These are phyloP conservation scores for Lactarius pseudohatsudake DNA, from an alignment of 768 basidiomycete species.

Conservation along the genomic window DNA sequence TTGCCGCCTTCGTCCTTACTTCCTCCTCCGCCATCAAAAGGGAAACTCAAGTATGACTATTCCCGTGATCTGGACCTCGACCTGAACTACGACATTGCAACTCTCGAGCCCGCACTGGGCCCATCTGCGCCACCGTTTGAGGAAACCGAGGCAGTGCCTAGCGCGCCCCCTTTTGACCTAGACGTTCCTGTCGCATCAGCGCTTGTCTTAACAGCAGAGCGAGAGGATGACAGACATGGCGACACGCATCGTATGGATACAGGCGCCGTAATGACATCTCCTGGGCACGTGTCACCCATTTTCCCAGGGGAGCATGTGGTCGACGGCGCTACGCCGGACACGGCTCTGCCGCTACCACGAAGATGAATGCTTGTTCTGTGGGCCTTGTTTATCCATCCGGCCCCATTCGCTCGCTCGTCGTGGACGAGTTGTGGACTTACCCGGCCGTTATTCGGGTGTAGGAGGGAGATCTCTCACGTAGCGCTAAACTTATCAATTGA, in stretches of 20 bases:
- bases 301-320: not conserved
- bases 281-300: not conserved
- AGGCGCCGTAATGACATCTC: not conserved
- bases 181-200: constrained; percentile 22
- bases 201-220: constrained; percentile 8
- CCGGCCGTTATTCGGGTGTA: no score
- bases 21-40: constrained; percentile 28
- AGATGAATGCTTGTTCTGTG: not conserved
- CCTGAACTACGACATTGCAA: constrained; percentile 9
- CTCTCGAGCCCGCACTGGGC: constrained; percentile 17
- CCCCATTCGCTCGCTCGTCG: not conserved
- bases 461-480: not conserved
- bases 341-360: not conserved
- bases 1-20: constrained; percentile 18
- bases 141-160: constrained; percentile 15
- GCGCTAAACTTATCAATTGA: not conserved
- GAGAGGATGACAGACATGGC: not conserved
- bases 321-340: not conserved
- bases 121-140: constrained; percentile 28
- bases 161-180: constrained; percentile 21
- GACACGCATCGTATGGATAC: not conserved
- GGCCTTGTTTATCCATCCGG: not conserved
- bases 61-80: constrained; percentile 15
- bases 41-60: constrained; percentile 26
- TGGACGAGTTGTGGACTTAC: not conserved